Evolutionary conservation across 805 yeast genomes (phyloP).

Genomic region (Kluyveromyces wickerhamii): DNA sequence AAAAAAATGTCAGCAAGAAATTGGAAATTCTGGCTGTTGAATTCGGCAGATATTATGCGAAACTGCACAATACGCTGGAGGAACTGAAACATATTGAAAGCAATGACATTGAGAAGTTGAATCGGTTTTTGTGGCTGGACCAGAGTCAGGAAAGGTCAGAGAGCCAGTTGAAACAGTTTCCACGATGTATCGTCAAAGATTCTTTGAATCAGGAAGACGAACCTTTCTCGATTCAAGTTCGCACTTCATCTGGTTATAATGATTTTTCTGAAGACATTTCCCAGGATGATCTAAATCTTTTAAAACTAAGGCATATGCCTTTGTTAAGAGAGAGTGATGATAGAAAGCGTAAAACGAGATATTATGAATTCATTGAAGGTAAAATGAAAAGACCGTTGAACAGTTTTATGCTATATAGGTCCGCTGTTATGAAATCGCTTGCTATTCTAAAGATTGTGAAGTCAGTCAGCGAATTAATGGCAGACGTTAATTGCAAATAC

Average conservation of each 20-base stretch:
- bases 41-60: neutral
- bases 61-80: neutral
- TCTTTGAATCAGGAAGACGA: neutral
- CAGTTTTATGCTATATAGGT: constrained; percentile 10
- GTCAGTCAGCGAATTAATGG: constrained; percentile 8
- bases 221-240: constrained; percentile 7
- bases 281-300: constrained; percentile 5
- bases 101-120: constrained; percentile 4
- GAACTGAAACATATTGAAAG: constrained; percentile 1
- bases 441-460: constrained; percentile 7
- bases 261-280: constrained; percentile 6
- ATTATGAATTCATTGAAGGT: constrained; percentile 10
- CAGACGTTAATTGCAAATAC: constrained; percentile 4
- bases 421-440: constrained; percentile 9
- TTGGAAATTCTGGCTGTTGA: constrained; percentile 7
- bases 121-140: constrained; percentile 7
- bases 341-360: constrained; percentile 9
- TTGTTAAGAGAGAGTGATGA: constrained; percentile 11
- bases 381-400: constrained; percentile 11
- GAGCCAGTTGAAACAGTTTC: constrained; percentile 7
- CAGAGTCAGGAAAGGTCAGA: constrained; percentile 4
- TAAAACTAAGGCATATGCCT: constrained; percentile 6
- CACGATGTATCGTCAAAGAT: constrained; percentile 8
- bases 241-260: constrained; percentile 10
- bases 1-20: constrained; percentile 5